Conservation (phyloP, 2,329 filamentous ascomycete species). For the Colletotrichum somersetense region DNA sequence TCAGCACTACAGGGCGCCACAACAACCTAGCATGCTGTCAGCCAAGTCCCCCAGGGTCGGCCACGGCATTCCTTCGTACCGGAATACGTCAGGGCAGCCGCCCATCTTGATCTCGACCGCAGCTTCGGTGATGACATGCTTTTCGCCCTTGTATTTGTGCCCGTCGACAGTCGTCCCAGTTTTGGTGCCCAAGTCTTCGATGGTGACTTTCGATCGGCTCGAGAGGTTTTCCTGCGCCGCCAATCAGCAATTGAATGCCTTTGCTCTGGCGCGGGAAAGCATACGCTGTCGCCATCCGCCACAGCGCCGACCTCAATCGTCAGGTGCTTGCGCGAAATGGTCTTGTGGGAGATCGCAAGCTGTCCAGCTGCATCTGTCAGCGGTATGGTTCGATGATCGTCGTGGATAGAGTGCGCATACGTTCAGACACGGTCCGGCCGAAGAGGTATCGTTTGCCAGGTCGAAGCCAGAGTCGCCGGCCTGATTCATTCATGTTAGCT, state of each 20-base stretch:
- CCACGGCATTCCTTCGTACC: conserved; percentile 53
- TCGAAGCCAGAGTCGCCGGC: conserved; percentile 79
- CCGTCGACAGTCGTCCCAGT: conserved; percentile 85
- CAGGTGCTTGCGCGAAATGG: conserved; percentile 90
- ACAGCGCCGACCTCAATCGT: conserved; percentile 79
- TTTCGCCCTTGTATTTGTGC: conserved; percentile 73
- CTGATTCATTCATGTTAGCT: conserved; percentile 44
- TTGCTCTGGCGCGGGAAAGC: conserved; percentile 43
- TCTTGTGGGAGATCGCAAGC: conserved; percentile 80
- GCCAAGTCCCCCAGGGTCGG: not conserved
- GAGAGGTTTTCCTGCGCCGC: conserved; percentile 68
- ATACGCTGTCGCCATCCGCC: conserved; percentile 74
- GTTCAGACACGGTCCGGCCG: conserved; percentile 79
- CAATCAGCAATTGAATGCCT: conserved; percentile 6
- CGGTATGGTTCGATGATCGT: not conserved
- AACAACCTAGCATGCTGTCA: conserved; percentile 66
- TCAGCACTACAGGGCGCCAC: conserved; percentile 86
- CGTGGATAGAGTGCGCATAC: conserved; percentile 54
- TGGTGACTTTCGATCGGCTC: conserved; percentile 75
- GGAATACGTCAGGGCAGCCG: conserved; percentile 73
- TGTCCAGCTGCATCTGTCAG: conserved; percentile 65
- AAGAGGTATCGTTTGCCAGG: conserved; percentile 89
- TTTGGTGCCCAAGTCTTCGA: conserved; percentile 87
- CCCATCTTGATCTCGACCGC: conserved; percentile 79
- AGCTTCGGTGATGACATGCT: conserved; percentile 63